A percentile compares a stretch with the other conserved stretches of the same genome.
Conservation (phyloP, 2,329 filamentous ascomycete species). For the Phaeosphaeria sp. region DNA sequence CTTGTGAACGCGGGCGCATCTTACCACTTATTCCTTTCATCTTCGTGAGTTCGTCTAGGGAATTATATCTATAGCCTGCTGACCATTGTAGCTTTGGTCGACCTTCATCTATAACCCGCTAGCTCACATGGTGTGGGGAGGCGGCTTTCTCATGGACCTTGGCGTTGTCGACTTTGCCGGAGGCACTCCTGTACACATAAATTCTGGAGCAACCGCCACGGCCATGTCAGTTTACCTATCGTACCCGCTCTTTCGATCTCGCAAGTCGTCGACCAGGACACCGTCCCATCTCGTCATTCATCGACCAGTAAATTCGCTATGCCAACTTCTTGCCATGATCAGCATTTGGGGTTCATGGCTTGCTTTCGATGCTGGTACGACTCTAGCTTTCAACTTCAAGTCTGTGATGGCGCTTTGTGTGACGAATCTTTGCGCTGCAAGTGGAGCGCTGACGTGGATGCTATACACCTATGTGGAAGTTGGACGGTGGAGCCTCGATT, state of each 20-base stretch:
- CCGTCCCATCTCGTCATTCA: conserved; percentile 57
- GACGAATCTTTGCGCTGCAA: conserved; percentile 58
- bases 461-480: conserved; percentile 53
- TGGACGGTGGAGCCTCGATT: conserved; percentile 57
- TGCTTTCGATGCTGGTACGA: conserved; percentile 60
- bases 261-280: conserved; percentile 52
- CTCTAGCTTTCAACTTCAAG: conserved; percentile 58
- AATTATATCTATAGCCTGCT: background rate
- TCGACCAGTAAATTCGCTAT: conserved; percentile 57
- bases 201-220: conserved; percentile 52
- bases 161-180: conserved; percentile 58
- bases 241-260: conserved; percentile 57
- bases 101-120: conserved; percentile 58
- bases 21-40: conserved; percentile 58
- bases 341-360: conserved; percentile 62
- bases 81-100: conserved; percentile 51
- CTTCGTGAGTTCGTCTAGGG: conserved; percentile 36
- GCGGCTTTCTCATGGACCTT: conserved; percentile 52
- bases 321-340: conserved; percentile 57
- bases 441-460: conserved; percentile 57
- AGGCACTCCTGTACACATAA: conserved; percentile 48
- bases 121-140: conserved; percentile 59
- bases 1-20: conserved; percentile 57
- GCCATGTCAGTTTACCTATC: conserved; percentile 59
- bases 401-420: conserved; percentile 59